Percentiles rank a stretch among this genome's conserved stretches.
These are phyloP conservation scores for Microsporum audouinii DNA, from an alignment of 2,329 filamentous ascomycete genomes.

Conservation along the genomic window DNA sequence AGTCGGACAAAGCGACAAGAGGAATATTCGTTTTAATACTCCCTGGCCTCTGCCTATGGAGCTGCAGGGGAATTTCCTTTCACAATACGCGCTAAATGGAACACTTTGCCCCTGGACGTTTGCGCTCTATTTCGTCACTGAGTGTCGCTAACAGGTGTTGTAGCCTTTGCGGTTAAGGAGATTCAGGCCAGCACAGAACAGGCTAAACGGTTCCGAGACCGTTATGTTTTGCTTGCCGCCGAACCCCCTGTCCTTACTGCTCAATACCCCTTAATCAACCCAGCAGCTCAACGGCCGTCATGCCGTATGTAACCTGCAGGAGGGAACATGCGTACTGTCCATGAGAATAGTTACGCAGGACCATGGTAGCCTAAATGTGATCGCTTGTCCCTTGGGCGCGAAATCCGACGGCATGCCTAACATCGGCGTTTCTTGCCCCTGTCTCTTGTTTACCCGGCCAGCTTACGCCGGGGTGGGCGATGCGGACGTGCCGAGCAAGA, in stretches of 20 bases:
- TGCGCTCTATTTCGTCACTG: not conserved
- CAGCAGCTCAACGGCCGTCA: no score
- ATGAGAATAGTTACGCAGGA: no score
- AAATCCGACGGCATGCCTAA: no score
- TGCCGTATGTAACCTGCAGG: no score
- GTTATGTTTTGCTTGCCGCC: not conserved
- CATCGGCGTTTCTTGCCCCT: no score
- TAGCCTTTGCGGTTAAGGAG: not conserved
- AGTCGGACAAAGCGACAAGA: not conserved
- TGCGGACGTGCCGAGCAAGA: slow-evolving; percentile 82
- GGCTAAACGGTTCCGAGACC: not conserved
- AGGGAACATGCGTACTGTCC: no score
- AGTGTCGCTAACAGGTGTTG: not conserved
- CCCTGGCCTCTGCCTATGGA: not conserved
- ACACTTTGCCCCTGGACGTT: not conserved
- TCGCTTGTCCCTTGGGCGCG: no score
- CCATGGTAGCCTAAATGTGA: no score
- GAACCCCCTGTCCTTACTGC: not conserved
- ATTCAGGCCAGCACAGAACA: not conserved
- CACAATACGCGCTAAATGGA: not conserved
- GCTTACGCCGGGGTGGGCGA: slow-evolving; percentile 82
- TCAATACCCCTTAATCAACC: no score
- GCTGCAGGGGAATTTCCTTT: not conserved
- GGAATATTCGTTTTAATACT: not conserved
- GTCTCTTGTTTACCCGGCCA: slow-evolving; percentile 50